A percentile compares a stretch with the other conserved stretches of the same genome.
These are phyloP conservation scores for Mortierella sp. DNA, from an alignment of 371 early-diverging fungal species.

Conservation along the genomic window DNA sequence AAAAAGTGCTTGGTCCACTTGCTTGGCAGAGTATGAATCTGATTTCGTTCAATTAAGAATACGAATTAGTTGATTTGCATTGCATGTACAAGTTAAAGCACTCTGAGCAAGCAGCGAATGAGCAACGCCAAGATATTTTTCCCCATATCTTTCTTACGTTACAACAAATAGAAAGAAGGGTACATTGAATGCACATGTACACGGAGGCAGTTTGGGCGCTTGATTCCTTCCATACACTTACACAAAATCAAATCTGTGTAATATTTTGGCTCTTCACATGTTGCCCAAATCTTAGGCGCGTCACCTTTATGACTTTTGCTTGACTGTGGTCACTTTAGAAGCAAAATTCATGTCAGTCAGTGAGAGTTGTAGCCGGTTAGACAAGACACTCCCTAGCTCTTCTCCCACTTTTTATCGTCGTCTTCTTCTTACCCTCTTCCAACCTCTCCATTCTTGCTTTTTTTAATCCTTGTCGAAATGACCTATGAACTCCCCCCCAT, in stretches of 20 bases:
- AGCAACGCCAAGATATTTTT: not conserved
- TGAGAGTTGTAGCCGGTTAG: too few species aligned
- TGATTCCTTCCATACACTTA: too few species aligned
- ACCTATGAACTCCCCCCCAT: conserved; percentile 68
- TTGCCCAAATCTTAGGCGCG: not conserved
- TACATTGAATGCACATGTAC: too few species aligned
- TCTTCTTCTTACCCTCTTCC: not conserved
- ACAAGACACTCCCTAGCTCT: not conserved
- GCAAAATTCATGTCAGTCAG: not conserved
- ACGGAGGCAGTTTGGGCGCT: too few species aligned
- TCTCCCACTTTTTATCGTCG: not conserved
- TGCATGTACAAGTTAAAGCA: not conserved
- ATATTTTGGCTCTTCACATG: too few species aligned
- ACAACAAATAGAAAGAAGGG: too few species aligned
- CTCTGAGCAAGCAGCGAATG: too few species aligned
- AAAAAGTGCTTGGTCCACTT: too few species aligned
- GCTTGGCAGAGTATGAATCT: too few species aligned
- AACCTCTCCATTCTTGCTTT: not conserved
- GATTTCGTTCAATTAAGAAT: not conserved
- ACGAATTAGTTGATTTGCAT: not conserved
- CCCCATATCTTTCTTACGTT: too few species aligned
- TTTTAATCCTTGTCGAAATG: conserved; percentile 14
- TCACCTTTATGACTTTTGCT: not conserved
- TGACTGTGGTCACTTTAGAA: not conserved
- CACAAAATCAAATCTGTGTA: too few species aligned